These are phyloP conservation scores for Quercus robur DNA, from an alignment of 306 rosid species.

Conservation along the genomic window DNA sequence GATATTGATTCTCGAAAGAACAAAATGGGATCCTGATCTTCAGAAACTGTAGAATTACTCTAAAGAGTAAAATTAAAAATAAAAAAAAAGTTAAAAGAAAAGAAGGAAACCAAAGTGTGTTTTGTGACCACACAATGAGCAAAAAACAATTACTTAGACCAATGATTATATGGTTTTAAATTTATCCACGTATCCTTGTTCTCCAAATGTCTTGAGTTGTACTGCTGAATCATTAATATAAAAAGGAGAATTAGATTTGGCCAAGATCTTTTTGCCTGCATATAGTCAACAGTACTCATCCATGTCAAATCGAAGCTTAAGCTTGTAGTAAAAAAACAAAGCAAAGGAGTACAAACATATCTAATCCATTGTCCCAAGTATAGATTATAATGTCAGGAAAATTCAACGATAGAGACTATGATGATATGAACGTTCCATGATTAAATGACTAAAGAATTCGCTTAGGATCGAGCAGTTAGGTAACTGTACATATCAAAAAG, in stretches of 20 bases:
- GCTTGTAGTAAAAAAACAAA: background rate
- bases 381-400: background rate
- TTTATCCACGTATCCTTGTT: background rate
- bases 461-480: background rate
- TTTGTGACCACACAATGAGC: conserved; percentile 9
- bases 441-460: background rate
- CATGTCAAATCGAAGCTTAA: conserved; percentile 1
- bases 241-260: background rate
- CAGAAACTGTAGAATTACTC: no score
- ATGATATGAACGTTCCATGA: background rate
- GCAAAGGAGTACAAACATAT: background rate
- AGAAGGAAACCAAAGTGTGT: conserved; percentile 5
- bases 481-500: background rate
- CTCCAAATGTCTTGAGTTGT: background rate
- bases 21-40: no score
- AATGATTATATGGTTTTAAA: conserved; percentile 7
- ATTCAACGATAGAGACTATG: background rate
- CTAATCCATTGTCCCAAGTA: background rate
- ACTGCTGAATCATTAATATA: conserved; percentile 1
- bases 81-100: background rate
- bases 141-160: background rate
- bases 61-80: background rate
- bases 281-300: background rate
- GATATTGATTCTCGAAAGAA: no score
- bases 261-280: conserved; percentile 1